Evolutionary conservation across 805 yeast species (phyloP).

Genomic region (Wickerhamomyces xylosicus): DNA sequence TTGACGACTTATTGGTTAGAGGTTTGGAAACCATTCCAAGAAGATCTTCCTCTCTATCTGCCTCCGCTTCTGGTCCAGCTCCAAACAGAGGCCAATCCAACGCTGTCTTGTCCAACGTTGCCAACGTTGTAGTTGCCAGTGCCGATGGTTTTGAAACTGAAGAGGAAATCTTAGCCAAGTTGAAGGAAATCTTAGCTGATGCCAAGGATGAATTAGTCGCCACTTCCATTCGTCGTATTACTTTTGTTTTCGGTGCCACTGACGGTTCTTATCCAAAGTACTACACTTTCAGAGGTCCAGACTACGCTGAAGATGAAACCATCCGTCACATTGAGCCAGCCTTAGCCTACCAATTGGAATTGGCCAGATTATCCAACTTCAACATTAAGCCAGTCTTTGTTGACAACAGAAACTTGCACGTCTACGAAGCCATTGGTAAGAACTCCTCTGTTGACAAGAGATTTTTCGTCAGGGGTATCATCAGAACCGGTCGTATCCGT

Average conservation of each 20-base stretch:
- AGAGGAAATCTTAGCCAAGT: constrained; percentile 50
- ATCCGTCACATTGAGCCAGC: constrained; percentile 99
- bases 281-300: constrained; percentile 89
- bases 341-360: constrained; percentile 91
- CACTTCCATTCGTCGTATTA: constrained; percentile 81
- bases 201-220: constrained; percentile 58
- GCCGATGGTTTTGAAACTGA: constrained; percentile 70
- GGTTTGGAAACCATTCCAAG: constrained; percentile 67
- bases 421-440: constrained; percentile 93
- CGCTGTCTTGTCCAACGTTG: constrained; percentile 58
- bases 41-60: constrained; percentile 24
- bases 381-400: constrained; percentile 91
- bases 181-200: constrained; percentile 57
- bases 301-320: constrained; percentile 77
- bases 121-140: constrained; percentile 67
- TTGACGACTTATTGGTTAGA: constrained; percentile 69
- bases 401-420: constrained; percentile 95
- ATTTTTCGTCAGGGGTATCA: constrained; percentile 93
- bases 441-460: constrained; percentile 89
- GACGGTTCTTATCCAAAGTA: constrained; percentile 90
- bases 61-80: constrained; percentile 31
- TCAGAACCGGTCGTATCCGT: constrained; percentile 89
- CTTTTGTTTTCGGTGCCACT: constrained; percentile 77
- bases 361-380: constrained; percentile 89
- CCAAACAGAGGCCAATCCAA: constrained; percentile 31